A percentile compares a stretch with the other conserved stretches of the same genome.
Conservation (phyloP, 495 filamentous ascomycete genomes). For the Neurospora sp. region DNA sequence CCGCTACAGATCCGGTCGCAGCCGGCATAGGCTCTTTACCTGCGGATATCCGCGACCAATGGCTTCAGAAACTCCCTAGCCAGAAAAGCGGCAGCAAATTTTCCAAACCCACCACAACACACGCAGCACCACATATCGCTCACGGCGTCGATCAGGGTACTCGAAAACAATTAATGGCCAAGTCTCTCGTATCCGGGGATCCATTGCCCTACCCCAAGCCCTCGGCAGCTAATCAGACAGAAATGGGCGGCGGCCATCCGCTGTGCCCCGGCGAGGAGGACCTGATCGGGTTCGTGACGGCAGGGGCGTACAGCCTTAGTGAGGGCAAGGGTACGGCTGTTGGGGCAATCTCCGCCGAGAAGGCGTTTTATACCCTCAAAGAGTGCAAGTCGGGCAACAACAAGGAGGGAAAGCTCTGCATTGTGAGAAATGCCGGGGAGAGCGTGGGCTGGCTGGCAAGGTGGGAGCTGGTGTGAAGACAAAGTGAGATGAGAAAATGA, state of each 20-base stretch:
- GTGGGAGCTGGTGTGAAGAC: constrained; percentile 59
- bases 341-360: constrained; percentile 55
- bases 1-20: constrained; percentile 23
- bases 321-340: constrained; percentile 69
- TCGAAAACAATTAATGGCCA: constrained; percentile 42
- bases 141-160: constrained; percentile 25
- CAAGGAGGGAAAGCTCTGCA: constrained; percentile 47
- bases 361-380: constrained; percentile 31
- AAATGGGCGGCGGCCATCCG: constrained; percentile 42
- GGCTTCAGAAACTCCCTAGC: constrained; percentile 26
- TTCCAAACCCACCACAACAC: neutral
- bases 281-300: constrained; percentile 85
- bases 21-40: constrained; percentile 16
- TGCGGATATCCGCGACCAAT: constrained; percentile 30
- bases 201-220: constrained; percentile 13
- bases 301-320: constrained; percentile 71
- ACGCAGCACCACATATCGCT: constrained; percentile 10
- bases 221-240: constrained; percentile 16
- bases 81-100: neutral
- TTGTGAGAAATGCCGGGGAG: constrained; percentile 72
- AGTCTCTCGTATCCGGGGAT: constrained; percentile 34
- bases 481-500: neutral
- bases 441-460: constrained; percentile 63
- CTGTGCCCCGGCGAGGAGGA: constrained; percentile 62
- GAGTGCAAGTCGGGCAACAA: neutral